These are phyloP conservation scores for Vicia sativa DNA, from an alignment of 306 rosid species.

Conservation along the genomic window DNA sequence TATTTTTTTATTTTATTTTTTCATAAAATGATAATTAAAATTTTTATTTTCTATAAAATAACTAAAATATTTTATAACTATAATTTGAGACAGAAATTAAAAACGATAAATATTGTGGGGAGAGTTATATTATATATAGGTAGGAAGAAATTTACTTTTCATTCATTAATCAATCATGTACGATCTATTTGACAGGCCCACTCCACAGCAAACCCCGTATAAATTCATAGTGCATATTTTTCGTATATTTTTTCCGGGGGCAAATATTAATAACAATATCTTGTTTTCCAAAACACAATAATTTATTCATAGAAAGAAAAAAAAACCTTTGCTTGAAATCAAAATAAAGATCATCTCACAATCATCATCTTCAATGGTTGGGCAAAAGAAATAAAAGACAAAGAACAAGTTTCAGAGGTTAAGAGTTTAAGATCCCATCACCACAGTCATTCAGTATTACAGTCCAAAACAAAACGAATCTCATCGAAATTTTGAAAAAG, in stretches of 20 bases:
- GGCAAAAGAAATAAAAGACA: slow-evolving; percentile 38
- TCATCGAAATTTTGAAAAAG: slow-evolving; percentile 29
- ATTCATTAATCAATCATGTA: no score
- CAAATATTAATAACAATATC: background rate
- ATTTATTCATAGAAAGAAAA: slow-evolving; percentile 14
- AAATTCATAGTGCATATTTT: background rate
- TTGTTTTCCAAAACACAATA: background rate
- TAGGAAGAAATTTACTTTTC: no score
- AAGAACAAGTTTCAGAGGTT: background rate
- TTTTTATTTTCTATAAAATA: no score
- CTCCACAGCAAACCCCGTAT: background rate
- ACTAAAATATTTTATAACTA: no score
- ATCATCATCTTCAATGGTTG: slow-evolving; percentile 15
- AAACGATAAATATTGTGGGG: no score
- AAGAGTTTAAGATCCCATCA: slow-evolving; percentile 43
- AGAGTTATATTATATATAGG: no score
- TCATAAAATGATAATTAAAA: no score
- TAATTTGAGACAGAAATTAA: no score
- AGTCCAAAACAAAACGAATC: slow-evolving; percentile 18
- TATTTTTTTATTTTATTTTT: no score
- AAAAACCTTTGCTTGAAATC: slow-evolving; percentile 33
- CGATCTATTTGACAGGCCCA: no score
- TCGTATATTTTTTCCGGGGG: background rate
- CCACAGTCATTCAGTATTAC: background rate
- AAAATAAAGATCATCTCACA: slow-evolving; percentile 33